Evolutionary conservation across 345 rosid species (phyloP), one percentile per base, ranked within the genome.

Genomic region (Eucalyptus cloeziana): DNA sequence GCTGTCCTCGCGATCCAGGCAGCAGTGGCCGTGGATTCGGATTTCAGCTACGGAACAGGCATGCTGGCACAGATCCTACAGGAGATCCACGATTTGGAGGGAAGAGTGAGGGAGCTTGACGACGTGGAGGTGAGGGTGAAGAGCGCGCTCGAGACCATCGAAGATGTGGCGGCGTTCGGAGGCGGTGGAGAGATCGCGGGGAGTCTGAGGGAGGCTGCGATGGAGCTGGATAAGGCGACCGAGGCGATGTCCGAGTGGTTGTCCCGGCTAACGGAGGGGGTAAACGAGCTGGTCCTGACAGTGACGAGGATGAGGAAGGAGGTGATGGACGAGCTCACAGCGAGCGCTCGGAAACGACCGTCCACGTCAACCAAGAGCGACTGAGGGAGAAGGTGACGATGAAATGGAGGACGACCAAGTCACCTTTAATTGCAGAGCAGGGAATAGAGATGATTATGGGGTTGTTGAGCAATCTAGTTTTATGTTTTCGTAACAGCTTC

Each of bases 151-250:
- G 69, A 62, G 69, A 62, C 69, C 4, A 3, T 62, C 8, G 69
- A 62, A 30, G 31, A 62, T 62, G 33, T 27, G 69, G 69, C 7
- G 69, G 31, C 69, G n/a, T 3, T 3, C 7, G 69, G 69, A 12
- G 31, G 69, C 4, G 0, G 31, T 0, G 15, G 31, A 7, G 69
- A 60, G 69, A 60, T 6, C 1, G 2, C 11, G 0, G 69, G 33
- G 69, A 60, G 69, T 3, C 31, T 60, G 31, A 60, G 69, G 69
- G 69, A 22, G 31, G 69, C 69, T 4, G 16, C 16, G 69, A 27
- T 12, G 0, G 15, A 27, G 16, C 31, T 60, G 69, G 69, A 60
- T 6, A 60, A 60, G 69, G 31, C 31, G 0, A 27, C 69, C 5
- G 69, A 60, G 31, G 69, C 1, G 31, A 60, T 60, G 69, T 60